Conservation (phyloP, 208 protist genomes). For the Leishmania turanica region DNA sequence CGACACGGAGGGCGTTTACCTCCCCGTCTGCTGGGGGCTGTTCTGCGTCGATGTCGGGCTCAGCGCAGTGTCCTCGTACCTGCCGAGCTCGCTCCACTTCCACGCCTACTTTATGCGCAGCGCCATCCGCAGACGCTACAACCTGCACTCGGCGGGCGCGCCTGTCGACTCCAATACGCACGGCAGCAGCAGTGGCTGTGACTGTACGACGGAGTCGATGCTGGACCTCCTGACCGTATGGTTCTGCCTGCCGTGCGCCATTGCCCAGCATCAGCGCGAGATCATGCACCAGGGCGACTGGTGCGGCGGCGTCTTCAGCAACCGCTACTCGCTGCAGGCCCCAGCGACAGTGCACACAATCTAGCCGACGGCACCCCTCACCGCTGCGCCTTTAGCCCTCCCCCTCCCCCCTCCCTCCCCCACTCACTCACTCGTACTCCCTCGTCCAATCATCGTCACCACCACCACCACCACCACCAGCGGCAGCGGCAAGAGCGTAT, state of each 20-base stretch:
- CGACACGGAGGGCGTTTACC: slow-evolving; percentile 20
- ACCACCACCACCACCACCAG: no score
- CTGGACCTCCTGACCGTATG: slow-evolving; percentile 5
- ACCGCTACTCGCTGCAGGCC: slow-evolving; percentile 9
- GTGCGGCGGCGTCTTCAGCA: slow-evolving; percentile 29
- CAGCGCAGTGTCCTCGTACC: not conserved
- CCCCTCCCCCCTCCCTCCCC: not conserved
- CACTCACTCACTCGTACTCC: not conserved
- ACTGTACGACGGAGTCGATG: slow-evolving; percentile 3
- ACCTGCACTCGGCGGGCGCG: slow-evolving; percentile 9
- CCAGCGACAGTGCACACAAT: slow-evolving; percentile 14
- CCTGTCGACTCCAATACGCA: not conserved
- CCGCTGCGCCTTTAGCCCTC: not conserved
- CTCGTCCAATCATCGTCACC: not conserved
- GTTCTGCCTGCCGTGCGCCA: slow-evolving; percentile 15
- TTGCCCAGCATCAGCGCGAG: slow-evolving; percentile 35
- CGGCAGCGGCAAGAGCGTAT: no score
- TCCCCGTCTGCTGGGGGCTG: slow-evolving; percentile 20
- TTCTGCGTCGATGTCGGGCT: slow-evolving; percentile 28
- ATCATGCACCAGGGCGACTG: slow-evolving; percentile 25
- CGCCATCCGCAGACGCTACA: slow-evolving; percentile 23
- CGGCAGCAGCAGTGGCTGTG: not conserved
- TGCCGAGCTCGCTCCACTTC: slow-evolving; percentile 2
- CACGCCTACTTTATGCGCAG: slow-evolving; percentile 29
- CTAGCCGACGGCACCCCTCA: not conserved